Evolutionary conservation across 148 eudicot species (phyloP), one percentile per base, ranked within the genome.

Genomic region (Vaccinium macrocarpon): DNA sequence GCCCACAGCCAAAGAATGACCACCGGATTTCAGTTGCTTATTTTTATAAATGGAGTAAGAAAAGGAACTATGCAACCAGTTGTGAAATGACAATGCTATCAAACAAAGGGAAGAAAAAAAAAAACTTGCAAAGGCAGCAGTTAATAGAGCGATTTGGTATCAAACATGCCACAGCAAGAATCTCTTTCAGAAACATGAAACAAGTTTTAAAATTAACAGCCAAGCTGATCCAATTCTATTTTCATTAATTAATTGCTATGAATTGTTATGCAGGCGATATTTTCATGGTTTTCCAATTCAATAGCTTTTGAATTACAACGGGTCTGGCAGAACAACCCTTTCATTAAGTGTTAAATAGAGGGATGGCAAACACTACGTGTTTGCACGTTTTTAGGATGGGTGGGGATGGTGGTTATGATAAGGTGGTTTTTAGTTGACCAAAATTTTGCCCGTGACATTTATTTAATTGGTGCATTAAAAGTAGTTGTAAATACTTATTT

Each of bases 101-200:
- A 38, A 18, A 23, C 71, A 23, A n/a, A 9, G 73, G 42, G 73
- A 29, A 68, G 5, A 13, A 13, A 55, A 55, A 71, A 18, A 38
- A 76, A 7, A 76, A 13, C 0, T 78, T 53, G 29, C 23, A 77
- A 77, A 25, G 80, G 42, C 5, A 11, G 80, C 46, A 78, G 42
- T 14, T 78, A 51, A 78, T 78, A n/a, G 15, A 4, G 9, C 18
- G 4, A 51, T 49, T 50, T 48, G 79, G 27, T 23, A 10, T 76
- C 6, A 76, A 48, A n/a, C 15, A 74, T 76, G 38, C 64, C 62
- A 52, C 42, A 42, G 7, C 38, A 18, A 78, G 23, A 52, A 78
- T 78, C 21, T 29, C 42, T 78, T 52, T 32, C n/a, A 77, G 80
- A 78, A 78, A 78, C 64, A 78, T 29, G 64, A 78, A 5, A 77